Percentiles rank a stretch among this genome's conserved stretches.
phyloP scores from a whole-genome alignment of 2,329 filamentous ascomycete species.

The Capronia americana region DNA sequence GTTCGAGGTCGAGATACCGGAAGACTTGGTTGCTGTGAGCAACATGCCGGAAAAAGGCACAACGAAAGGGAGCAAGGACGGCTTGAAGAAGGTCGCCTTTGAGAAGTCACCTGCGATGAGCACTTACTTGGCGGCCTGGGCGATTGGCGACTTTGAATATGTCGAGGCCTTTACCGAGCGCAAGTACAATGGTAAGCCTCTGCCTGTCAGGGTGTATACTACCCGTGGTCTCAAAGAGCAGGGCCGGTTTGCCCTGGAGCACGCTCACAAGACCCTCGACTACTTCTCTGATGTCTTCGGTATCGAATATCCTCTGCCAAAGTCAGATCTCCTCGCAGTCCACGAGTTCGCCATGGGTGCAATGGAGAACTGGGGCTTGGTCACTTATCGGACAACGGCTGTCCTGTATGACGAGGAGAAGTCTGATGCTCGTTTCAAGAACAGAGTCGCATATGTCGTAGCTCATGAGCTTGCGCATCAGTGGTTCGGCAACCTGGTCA shows the following conservation, averaged over 20 bases:
- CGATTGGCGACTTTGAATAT: slow-evolving; percentile 95
- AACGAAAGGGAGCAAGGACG: slow-evolving; percentile 70
- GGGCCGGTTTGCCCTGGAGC: slow-evolving; percentile 85
- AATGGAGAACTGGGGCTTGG: slow-evolving; percentile 96
- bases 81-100: slow-evolving; percentile 73
- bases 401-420: slow-evolving; percentile 94
- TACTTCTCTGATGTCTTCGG: slow-evolving; percentile 94
- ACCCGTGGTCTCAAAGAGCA: slow-evolving; percentile 93
- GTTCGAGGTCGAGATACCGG: slow-evolving; percentile 88
- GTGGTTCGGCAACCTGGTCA: slow-evolving; percentile 91
- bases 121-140: slow-evolving; percentile 89
- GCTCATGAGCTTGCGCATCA: slow-evolving; percentile 97
- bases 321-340: slow-evolving; percentile 87
- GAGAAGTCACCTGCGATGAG: slow-evolving; percentile 89
- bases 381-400: slow-evolving; percentile 94
- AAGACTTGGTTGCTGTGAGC: slow-evolving; percentile 84
- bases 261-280: slow-evolving; percentile 91
- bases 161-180: slow-evolving; percentile 89
- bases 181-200: slow-evolving; percentile 85
- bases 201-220: slow-evolving; percentile 95
- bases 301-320: slow-evolving; percentile 91
- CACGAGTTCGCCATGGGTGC: slow-evolving; percentile 86
- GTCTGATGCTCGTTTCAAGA: slow-evolving; percentile 89
- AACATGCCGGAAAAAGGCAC: slow-evolving; percentile 91
- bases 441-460: slow-evolving; percentile 93